These are phyloP conservation scores for Chloranthus sessilifolius DNA, from an alignment of 164 flowering plant genomes.

Conservation along the genomic window DNA sequence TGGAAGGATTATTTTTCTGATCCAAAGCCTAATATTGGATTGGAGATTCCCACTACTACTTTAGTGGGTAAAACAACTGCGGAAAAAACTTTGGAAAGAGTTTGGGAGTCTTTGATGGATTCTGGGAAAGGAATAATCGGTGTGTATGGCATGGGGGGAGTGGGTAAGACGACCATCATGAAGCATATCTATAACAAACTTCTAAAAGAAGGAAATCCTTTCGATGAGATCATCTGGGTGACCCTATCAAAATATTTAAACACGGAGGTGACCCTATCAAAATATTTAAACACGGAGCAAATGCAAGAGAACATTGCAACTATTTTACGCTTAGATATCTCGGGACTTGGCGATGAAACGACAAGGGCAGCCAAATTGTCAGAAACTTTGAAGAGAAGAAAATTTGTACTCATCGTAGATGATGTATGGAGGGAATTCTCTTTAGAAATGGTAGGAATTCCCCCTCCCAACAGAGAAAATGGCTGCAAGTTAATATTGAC, in stretches of 20 bases:
- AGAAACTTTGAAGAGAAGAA: slow-evolving; percentile 1
- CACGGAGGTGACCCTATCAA: slow-evolving; percentile 7
- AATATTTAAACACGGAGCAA: neutral
- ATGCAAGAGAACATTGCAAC: slow-evolving; percentile 1
- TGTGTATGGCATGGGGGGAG: slow-evolving; percentile 18
- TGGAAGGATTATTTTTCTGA: neutral
- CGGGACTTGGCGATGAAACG: neutral
- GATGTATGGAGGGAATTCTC: slow-evolving; percentile 7
- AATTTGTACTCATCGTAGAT: slow-evolving; percentile 8
- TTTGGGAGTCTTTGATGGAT: slow-evolving; percentile 5
- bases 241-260: slow-evolving; percentile 5
- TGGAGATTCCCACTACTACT: neutral
- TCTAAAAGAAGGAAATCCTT: neutral
- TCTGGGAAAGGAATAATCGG: slow-evolving; percentile 5
- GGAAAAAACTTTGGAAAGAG: neutral
- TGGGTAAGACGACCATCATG: slow-evolving; percentile 16
- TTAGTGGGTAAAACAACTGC: slow-evolving; percentile 2
- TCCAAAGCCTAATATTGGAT: neutral
- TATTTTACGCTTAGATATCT: neutral
- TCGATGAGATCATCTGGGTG: slow-evolving; percentile 5
- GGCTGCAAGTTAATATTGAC: slow-evolving; percentile 6
- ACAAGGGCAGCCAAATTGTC: neutral
- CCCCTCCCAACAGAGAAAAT: slow-evolving; percentile 1
- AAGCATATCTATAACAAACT: slow-evolving; percentile 11
- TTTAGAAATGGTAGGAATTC: slow-evolving; percentile 7